Conservation (phyloP, 495 filamentous ascomycete genomes). For the Penicillium cosmopolitanum region DNA sequence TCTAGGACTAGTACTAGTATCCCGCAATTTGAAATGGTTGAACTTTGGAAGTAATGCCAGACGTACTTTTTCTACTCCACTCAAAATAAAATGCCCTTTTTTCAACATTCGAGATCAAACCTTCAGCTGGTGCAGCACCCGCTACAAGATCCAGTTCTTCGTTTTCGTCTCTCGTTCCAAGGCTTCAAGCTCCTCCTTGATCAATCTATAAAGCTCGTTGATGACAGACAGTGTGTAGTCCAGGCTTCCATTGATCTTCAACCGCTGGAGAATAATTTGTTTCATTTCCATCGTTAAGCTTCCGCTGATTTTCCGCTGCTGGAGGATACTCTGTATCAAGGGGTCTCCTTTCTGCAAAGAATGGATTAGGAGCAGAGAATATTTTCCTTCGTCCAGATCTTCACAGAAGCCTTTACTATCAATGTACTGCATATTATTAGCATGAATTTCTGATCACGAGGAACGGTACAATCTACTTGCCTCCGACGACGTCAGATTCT, state of each 20-base stretch:
- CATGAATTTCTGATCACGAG: not conserved
- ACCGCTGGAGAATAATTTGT: not conserved
- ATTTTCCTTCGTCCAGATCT: constrained; percentile 7
- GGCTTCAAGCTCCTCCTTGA: not conserved
- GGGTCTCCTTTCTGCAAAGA: not conserved
- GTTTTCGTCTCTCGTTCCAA: constrained; percentile 1
- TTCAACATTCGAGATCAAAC: not conserved
- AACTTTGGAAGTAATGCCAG: too few species aligned
- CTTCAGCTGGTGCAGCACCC: not conserved
- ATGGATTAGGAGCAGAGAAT: constrained; percentile 1
- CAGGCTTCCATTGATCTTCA: not conserved
- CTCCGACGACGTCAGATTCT: not conserved
- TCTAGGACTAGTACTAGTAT: too few species aligned
- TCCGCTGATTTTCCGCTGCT: constrained; percentile 1
- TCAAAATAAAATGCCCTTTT: too few species aligned
- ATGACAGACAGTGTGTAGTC: not conserved
- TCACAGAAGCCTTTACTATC: not conserved
- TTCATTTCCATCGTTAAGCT: not conserved
- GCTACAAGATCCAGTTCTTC: constrained; percentile 1
- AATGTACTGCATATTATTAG: not conserved
- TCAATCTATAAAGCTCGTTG: not conserved
- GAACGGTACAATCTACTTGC: not conserved
- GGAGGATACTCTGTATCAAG: not conserved
- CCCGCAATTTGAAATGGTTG: too few species aligned
- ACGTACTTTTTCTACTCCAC: too few species aligned